Evolutionary conservation across 1,284 basidiomycete genomes (phyloP).

Genomic region (Ceratobasidium sp.): DNA sequence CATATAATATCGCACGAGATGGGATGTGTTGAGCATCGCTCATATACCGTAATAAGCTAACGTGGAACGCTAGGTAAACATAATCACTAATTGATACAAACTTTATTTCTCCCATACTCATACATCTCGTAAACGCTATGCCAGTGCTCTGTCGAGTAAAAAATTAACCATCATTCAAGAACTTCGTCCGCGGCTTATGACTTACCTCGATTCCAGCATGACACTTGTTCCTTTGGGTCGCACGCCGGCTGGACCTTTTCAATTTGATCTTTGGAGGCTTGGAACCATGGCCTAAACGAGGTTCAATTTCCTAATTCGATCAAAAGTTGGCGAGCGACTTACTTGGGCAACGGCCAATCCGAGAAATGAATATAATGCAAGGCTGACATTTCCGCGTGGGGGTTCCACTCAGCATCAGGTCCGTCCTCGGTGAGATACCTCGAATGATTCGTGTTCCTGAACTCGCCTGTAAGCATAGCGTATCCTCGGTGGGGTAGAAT

Average conservation of each 20-base stretch:
- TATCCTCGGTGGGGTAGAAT: neutral
- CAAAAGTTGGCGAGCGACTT: neutral
- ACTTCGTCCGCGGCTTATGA: too few species aligned
- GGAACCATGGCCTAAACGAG: neutral
- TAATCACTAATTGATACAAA: too few species aligned
- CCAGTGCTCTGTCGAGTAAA: neutral
- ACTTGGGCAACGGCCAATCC: conserved; percentile 9
- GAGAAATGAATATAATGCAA: conserved; percentile 3
- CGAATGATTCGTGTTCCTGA: neutral
- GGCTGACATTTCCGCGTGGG: neutral
- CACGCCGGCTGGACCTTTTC: neutral
- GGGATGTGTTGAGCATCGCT: too few species aligned
- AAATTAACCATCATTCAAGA: neutral
- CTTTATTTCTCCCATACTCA: too few species aligned
- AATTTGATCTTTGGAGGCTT: neutral
- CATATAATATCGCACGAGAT: too few species aligned
- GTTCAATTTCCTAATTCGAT: neutral
- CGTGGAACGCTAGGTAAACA: too few species aligned
- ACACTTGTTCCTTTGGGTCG: neutral
- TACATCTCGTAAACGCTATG: too few species aligned
- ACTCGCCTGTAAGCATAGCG: conserved; percentile 3
- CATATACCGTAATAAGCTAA: too few species aligned
- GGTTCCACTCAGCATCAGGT: conserved; percentile 5
- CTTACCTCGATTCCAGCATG: conserved; percentile 19
- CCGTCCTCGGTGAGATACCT: neutral